Evolutionary conservation across 1,284 basidiomycete genomes (phyloP).

Genomic region (Ustilago cynodontis): DNA sequence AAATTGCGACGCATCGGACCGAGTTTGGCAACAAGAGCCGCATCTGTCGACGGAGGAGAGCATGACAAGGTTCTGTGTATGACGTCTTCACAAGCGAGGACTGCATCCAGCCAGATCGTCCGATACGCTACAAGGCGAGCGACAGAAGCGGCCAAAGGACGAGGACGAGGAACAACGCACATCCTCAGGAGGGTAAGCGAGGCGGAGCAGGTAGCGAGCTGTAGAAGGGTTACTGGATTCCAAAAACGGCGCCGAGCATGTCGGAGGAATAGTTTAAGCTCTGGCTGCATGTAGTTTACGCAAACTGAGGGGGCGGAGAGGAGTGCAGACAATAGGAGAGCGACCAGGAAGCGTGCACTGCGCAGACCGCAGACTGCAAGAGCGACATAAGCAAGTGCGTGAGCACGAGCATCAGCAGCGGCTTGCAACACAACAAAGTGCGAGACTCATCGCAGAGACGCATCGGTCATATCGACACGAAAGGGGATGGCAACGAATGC

Average conservation of each 20-base stretch:
- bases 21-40: conserved; percentile 6
- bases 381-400: too few species aligned
- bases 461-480: conserved; percentile 15
- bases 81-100: conserved; percentile 10
- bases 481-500: background rate
- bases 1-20: conserved; percentile 10
- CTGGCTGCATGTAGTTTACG: conserved; percentile 19
- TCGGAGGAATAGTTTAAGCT: conserved; percentile 26
- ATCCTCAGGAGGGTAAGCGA: background rate
- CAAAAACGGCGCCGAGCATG: conserved; percentile 12
- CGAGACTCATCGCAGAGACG: background rate
- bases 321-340: conserved; percentile 9
- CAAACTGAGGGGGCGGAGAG: background rate
- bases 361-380: conserved; percentile 5
- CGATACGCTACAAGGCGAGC: too few species aligned
- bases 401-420: background rate
- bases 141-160: background rate
- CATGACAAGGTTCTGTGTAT: background rate
- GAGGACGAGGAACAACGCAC: background rate
- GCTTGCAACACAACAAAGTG: background rate
- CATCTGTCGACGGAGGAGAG: conserved; percentile 14
- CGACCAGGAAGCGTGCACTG: background rate
- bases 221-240: background rate
- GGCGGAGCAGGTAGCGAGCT: background rate
- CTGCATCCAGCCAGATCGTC: background rate